These are phyloP conservation scores for Lepiota venenata DNA, from an alignment of 768 basidiomycete species.

Conservation along the genomic window DNA sequence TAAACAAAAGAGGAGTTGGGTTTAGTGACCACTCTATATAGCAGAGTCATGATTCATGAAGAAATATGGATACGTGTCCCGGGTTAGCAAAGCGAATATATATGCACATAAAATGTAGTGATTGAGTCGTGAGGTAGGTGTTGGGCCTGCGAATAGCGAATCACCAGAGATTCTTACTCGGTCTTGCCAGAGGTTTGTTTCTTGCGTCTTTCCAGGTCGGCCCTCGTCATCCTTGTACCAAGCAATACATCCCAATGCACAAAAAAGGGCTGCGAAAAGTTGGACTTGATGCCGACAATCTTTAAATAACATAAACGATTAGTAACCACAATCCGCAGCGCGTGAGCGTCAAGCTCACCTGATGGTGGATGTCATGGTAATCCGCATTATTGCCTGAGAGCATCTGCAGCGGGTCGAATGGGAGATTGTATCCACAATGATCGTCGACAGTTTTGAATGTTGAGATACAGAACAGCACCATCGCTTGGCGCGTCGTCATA, in stretches of 20 bases:
- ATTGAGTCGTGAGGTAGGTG: no score
- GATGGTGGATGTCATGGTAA: constrained; percentile 98
- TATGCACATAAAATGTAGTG: no score
- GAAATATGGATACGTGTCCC: no score
- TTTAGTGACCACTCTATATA: no score
- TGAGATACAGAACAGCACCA: constrained; percentile 77
- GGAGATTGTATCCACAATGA: constrained; percentile 87
- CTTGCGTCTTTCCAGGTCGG: constrained; percentile 55
- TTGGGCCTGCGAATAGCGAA: no score
- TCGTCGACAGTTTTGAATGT: constrained; percentile 94
- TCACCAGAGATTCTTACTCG: constrained; percentile 13
- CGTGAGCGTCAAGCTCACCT: constrained; percentile 43
- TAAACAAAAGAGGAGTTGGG: no score
- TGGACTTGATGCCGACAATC: constrained; percentile 88
- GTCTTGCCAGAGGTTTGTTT: constrained; percentile 29
- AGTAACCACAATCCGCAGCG: neutral
- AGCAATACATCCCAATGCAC: constrained; percentile 89
- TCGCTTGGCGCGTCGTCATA: constrained; percentile 81
- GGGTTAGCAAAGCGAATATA: no score
- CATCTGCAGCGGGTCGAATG: constrained; percentile 90
- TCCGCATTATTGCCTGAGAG: constrained; percentile 88
- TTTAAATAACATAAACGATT: constrained; percentile 18
- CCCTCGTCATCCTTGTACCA: constrained; percentile 79
- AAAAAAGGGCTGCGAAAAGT: constrained; percentile 96
- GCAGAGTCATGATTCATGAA: no score